Evolutionary conservation across 306 rosid genomes (phyloP), one percentile per base, ranked within the genome.

Genomic region (Corylus americana): DNA sequence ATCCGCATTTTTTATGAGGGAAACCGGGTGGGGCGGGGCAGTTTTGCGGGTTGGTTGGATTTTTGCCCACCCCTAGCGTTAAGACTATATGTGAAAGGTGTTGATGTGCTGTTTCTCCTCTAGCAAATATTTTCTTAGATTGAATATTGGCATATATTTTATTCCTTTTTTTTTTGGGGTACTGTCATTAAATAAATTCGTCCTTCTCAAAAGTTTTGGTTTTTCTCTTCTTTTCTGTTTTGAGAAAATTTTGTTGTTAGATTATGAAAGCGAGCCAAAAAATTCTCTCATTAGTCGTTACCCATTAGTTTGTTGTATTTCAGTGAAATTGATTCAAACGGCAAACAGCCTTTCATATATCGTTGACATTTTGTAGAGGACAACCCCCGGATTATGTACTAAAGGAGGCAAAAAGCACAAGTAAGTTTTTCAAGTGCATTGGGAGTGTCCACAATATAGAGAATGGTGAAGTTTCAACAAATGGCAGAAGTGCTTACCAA

Each of bases 331-430:
- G 69, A 73, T 84, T 79, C 78, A 75, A 77, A 59, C 83, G 71
- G 39, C 73, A 75, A 74, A 50, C 83, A 73, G 35, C 22, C 14
- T 82, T 74, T 75, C 50, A 11, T 31, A 55, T 77, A 57, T 80
- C 73, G 78, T 78, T 78, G 53, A 66, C 76, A 71, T 81, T 70
- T 77, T 91, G 82, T 86, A 96, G 99, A 81, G 97, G 88, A 70
- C 99, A 91, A 78, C 99, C 99, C 75, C 98, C 99, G 25, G 99
- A 96, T 90, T 90, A 90, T 84, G 74, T 96, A 74, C 88, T 96
- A 63, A 90, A 94, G 90, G 98, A 93, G 81, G 98, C 99, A 69
- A 96, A 96, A 88, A 90, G 87, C 92, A 90, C 98, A 74, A 84
- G 87, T 83, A 96, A 96, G 83, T 96, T 93, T 86, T 96, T 93